These are phyloP conservation scores for Ustilago shanxiensis DNA, from an alignment of 1,284 basidiomycete genomes.

Conservation along the genomic window DNA sequence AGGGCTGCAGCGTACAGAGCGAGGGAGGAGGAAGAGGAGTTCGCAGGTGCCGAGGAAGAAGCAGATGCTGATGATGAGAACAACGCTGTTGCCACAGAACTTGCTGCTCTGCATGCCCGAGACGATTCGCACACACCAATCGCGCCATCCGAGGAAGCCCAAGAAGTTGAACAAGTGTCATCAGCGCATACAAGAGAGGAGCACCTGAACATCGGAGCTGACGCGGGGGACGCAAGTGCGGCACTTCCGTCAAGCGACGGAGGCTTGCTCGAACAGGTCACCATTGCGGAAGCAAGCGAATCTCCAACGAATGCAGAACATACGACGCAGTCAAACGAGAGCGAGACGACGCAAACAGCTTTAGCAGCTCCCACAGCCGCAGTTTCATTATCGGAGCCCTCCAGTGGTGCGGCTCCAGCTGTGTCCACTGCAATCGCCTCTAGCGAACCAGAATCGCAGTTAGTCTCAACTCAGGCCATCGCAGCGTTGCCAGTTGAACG, in stretches of 20 bases:
- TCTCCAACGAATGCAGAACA: not conserved
- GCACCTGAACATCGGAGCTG: too few relatives aligned
- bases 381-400: not conserved
- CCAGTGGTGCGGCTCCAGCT: not conserved
- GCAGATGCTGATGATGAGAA: not conserved
- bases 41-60: not conserved
- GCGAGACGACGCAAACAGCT: not conserved
- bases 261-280: not conserved
- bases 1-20: constrained; percentile 14
- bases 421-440: not conserved
- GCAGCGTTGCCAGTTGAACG: not conserved
- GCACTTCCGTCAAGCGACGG: not conserved
- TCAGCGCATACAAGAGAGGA: not conserved
- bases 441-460: not conserved
- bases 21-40: not conserved
- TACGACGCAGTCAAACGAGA: not conserved
- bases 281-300: not conserved
- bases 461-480: not conserved
- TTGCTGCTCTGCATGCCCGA: not conserved
- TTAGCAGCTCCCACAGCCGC: not conserved
- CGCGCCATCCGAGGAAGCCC: not conserved
- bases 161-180: not conserved
- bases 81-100: not conserved
- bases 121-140: not conserved
- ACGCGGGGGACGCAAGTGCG: too few relatives aligned